Evolutionary conservation across 2,329 filamentous ascomycete genomes (phyloP).

Genomic region (Trichoderma endophyticum): DNA sequence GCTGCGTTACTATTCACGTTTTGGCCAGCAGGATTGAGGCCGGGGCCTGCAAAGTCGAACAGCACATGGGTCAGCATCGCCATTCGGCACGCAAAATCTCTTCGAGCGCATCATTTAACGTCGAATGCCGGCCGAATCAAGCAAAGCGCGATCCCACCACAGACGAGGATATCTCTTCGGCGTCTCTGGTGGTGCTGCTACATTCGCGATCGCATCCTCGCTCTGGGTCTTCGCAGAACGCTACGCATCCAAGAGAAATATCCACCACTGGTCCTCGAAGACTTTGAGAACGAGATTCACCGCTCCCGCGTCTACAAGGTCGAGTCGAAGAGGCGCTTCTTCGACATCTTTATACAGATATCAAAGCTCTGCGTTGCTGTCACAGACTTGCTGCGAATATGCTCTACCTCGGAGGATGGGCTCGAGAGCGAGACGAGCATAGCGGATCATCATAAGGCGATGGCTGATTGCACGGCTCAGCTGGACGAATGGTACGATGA

Average conservation of each 20-base stretch:
- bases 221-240: constrained; percentile 45
- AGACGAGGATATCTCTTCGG: constrained; percentile 25
- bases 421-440: not conserved
- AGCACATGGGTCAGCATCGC: constrained; percentile 3
- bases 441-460: not conserved
- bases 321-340: not conserved
- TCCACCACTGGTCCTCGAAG: constrained; percentile 26
- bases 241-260: constrained; percentile 41
- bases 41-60: not conserved
- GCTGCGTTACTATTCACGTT: constrained; percentile 8
- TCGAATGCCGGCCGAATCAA: not conserved
- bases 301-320: constrained; percentile 13
- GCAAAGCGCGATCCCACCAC: constrained; percentile 30
- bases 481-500: constrained; percentile 7
- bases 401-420: constrained; percentile 1
- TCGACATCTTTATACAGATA: constrained; percentile 10
- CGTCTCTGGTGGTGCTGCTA: constrained; percentile 54
- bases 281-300: constrained; percentile 36
- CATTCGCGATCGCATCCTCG: constrained; percentile 47
- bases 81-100: constrained; percentile 25
- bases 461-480: not conserved
- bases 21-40: not conserved
- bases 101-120: constrained; percentile 3
- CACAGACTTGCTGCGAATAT: not conserved
- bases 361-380: constrained; percentile 6